Evolutionary conservation across 768 basidiomycete genomes (phyloP), one percentile per base, ranked within the genome.

Genomic region (Suillus placidus): DNA sequence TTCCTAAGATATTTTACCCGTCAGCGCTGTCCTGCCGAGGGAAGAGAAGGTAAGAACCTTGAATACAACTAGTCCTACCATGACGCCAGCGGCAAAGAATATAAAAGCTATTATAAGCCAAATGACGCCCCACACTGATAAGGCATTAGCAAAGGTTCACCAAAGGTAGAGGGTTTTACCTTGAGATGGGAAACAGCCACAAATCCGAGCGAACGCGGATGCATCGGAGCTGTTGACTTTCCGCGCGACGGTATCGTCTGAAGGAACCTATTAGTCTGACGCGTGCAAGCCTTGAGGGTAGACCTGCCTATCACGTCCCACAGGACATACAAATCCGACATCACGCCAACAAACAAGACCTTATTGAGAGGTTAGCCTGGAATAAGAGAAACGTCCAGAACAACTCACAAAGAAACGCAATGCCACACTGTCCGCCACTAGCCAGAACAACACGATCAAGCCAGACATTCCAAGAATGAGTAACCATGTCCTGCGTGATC

Each of bases 191-290:
- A 86, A 94, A 77, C 93, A 95, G 30, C 92, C 93, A 70, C 91
- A 95, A 56, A 93, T 87, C 20, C 88, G 80, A 3, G 95, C 92
- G 71, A 95, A 97, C 10, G 88, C 88, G 4, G 89, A 88, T 0
- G 95, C 95, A 71, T 97, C 95, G 20, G 91, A 93, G n/a, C 85
- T 84, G 70, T 95, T 95, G 67, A 92, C 87, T 75, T 94, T 94
- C 55, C 93, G 83, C 3, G 88, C 85, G 60, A 94, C 86, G 13
- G 93, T 95, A 71, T 95, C 93, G 74, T 94, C 94, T 91, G 71
- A 23, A 18, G 37, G 37, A 26, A 10, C 2, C 66, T 4, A 73
- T 40, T 38, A 37, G 13, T 30, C n/a, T 49, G 26, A 45, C 52
- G 16, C 37, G 20, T 20, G 57, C 18, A 26, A 26, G 6, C 38